Evolutionary conservation across 176 grass and related monocot genomes (phyloP).

Genomic region (Oryza longistaminata): DNA sequence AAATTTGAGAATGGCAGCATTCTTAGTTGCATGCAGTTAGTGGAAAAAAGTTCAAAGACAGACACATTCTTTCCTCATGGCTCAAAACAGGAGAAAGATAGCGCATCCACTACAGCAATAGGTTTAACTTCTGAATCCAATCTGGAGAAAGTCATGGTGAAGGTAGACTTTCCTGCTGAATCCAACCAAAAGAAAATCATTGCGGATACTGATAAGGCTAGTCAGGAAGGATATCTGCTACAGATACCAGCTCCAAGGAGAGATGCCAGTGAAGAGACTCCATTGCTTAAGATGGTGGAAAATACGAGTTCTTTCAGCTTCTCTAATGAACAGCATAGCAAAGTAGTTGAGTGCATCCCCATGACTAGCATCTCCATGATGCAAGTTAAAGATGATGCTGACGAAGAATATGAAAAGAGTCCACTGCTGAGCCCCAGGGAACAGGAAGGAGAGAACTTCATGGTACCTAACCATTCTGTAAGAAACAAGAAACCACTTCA

Average conservation of each 20-base stretch:
- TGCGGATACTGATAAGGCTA: not conserved
- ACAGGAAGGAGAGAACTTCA: slow-evolving; percentile 24
- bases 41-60: slow-evolving; percentile 9
- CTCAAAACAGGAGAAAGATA: slow-evolving; percentile 26
- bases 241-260: slow-evolving; percentile 13
- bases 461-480: slow-evolving; percentile 25
- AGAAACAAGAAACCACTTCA: slow-evolving; percentile 46
- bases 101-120: not conserved
- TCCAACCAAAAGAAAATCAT: not conserved
- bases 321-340: slow-evolving; percentile 26
- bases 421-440: slow-evolving; percentile 41
- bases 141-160: slow-evolving; percentile 1
- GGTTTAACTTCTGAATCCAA: slow-evolving; percentile 31
- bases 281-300: slow-evolving; percentile 26
- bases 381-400: slow-evolving; percentile 14
- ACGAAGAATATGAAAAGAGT: slow-evolving; percentile 42
- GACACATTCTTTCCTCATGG: not conserved
- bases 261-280: slow-evolving; percentile 35
- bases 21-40: slow-evolving; percentile 21
- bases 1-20: slow-evolving; percentile 39
- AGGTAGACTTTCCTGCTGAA: slow-evolving; percentile 7
- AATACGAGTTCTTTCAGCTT: not conserved
- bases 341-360: slow-evolving; percentile 19
- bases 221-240: slow-evolving; percentile 16
- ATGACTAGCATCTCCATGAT: not conserved